Conservation (phyloP, 176 grass and related monocot species). For the Chloris gayana region DNA sequence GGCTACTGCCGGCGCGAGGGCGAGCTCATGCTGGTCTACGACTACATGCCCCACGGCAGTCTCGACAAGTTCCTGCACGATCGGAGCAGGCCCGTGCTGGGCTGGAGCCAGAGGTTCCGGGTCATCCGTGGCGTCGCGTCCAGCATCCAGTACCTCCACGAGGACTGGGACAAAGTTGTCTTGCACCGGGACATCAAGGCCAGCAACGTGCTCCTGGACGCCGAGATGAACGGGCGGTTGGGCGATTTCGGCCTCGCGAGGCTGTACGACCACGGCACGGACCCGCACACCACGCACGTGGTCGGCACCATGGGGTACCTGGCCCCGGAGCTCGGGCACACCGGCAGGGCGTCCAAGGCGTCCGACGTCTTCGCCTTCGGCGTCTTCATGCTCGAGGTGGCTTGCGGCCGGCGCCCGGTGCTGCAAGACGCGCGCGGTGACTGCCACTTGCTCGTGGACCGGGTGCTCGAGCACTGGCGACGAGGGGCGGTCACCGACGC, state of each 20-base stretch:
- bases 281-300: constrained; percentile 48
- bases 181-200: constrained; percentile 57
- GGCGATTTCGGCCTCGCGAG: constrained; percentile 58
- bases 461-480: constrained; percentile 40
- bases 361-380: constrained; percentile 50
- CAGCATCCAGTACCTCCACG: constrained; percentile 45
- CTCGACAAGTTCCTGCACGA: constrained; percentile 37
- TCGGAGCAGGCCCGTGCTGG: not conserved
- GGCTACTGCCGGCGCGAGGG: constrained; percentile 56
- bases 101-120: constrained; percentile 26
- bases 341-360: constrained; percentile 46
- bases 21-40: constrained; percentile 47
- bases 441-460: constrained; percentile 34
- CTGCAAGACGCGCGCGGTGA: constrained; percentile 3
- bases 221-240: constrained; percentile 37
- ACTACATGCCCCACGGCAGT: constrained; percentile 40
- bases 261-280: constrained; percentile 47
- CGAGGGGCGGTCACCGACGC: constrained; percentile 19
- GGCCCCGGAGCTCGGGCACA: constrained; percentile 47
- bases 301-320: constrained; percentile 54
- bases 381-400: constrained; percentile 48
- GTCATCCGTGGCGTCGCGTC: constrained; percentile 49
- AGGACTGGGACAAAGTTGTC: constrained; percentile 49
- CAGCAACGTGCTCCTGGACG: constrained; percentile 56
- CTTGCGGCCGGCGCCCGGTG: constrained; percentile 39